phyloP scores from a whole-genome alignment of 1,284 basidiomycete genomes.

The Sparassis latifolia region DNA sequence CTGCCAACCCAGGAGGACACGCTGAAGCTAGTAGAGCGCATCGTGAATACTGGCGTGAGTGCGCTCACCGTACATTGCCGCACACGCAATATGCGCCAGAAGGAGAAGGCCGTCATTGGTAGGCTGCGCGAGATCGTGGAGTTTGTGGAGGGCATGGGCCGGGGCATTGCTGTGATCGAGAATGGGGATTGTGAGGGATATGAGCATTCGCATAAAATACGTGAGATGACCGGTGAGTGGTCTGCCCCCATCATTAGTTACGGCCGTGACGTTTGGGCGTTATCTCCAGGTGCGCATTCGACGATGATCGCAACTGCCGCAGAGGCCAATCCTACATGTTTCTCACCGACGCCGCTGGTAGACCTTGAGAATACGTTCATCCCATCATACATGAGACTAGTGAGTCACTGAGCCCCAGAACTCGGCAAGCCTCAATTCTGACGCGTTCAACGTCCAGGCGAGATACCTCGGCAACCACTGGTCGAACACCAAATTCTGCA shows the following conservation, averaged over 20 bases:
- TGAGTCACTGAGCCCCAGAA: slow-evolving; percentile 31
- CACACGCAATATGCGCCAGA: slow-evolving; percentile 87
- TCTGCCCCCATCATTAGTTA: slow-evolving; percentile 2
- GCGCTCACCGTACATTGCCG: slow-evolving; percentile 94
- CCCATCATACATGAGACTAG: slow-evolving; percentile 73
- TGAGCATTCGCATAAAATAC: slow-evolving; percentile 73
- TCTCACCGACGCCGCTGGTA: slow-evolving; percentile 60
- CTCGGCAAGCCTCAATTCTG: not conserved
- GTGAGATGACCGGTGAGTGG: slow-evolving; percentile 62
- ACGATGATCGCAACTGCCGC: slow-evolving; percentile 96
- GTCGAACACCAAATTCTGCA: slow-evolving; percentile 89
- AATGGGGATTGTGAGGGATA: slow-evolving; percentile 90
- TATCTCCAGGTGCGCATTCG: slow-evolving; percentile 67
- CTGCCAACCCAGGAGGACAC: slow-evolving; percentile 86
- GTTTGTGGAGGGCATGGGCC: slow-evolving; percentile 63
- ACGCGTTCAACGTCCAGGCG: slow-evolving; percentile 29
- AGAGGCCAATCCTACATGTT: slow-evolving; percentile 89
- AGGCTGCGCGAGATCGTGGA: slow-evolving; percentile 83
- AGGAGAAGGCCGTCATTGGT: slow-evolving; percentile 75
- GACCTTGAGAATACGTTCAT: slow-evolving; percentile 70
- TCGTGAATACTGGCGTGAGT: slow-evolving; percentile 84
- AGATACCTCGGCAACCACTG: slow-evolving; percentile 75
- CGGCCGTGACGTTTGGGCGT: too few relatives aligned
- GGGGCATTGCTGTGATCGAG: slow-evolving; percentile 79
- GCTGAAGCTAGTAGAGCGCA: slow-evolving; percentile 78